Conservation (phyloP, 352 stramenopile genomes). For the Phytophthora pinifolia region DNA sequence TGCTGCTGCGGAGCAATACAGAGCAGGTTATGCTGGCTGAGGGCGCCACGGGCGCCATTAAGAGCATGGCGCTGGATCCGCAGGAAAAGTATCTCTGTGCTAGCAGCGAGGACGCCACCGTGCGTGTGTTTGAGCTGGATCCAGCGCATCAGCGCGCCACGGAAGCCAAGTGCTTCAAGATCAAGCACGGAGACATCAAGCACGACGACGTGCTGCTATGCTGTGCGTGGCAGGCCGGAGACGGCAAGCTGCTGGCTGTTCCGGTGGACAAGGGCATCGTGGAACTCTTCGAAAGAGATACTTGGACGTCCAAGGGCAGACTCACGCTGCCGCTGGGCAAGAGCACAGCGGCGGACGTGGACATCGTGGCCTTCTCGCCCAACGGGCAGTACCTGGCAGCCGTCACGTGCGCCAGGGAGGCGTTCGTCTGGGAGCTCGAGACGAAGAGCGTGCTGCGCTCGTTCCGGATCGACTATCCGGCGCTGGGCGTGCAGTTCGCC, state of each 20-base stretch:
- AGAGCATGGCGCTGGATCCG: slow-evolving; percentile 73
- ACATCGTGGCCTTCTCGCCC: slow-evolving; percentile 73
- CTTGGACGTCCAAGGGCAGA: slow-evolving; percentile 43
- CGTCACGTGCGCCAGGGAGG: slow-evolving; percentile 66
- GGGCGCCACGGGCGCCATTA: slow-evolving; percentile 63
- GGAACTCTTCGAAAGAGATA: slow-evolving; percentile 54
- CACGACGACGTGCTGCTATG: slow-evolving; percentile 65
- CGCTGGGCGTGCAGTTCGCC: slow-evolving; percentile 62
- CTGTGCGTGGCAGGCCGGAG: slow-evolving; percentile 61
- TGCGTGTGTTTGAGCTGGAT: slow-evolving; percentile 69
- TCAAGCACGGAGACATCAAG: slow-evolving; percentile 60
- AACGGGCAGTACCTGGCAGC: slow-evolving; percentile 79
- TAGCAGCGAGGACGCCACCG: slow-evolving; percentile 64
- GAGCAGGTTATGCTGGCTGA: slow-evolving; percentile 66
- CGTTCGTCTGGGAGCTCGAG: slow-evolving; percentile 68
- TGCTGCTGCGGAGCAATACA: slow-evolving; percentile 55
- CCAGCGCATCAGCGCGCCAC: slow-evolving; percentile 37
- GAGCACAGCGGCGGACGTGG: slow-evolving; percentile 60
- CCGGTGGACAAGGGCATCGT: slow-evolving; percentile 67
- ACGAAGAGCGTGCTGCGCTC: slow-evolving; percentile 53
- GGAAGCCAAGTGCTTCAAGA: slow-evolving; percentile 47
- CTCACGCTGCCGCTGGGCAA: slow-evolving; percentile 61
- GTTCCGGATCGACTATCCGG: slow-evolving; percentile 60
- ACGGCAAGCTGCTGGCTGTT: slow-evolving; percentile 53
- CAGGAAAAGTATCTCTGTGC: slow-evolving; percentile 64